phyloP scores from a whole-genome alignment of 2,329 filamentous ascomycete species.

The Fusarium keratoplasticum region DNA sequence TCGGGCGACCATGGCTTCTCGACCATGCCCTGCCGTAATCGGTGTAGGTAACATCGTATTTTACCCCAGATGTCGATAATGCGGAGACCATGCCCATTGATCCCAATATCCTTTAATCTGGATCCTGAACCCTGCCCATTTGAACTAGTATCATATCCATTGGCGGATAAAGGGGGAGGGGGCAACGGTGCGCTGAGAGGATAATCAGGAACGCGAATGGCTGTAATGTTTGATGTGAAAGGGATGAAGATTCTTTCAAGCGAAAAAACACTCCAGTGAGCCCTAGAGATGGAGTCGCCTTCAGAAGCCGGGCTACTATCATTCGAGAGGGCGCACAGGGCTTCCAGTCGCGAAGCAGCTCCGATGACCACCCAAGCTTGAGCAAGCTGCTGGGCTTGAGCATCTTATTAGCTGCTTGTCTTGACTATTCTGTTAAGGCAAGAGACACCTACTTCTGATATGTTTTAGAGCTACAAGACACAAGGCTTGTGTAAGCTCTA shows the following conservation, averaged over 20 bases:
- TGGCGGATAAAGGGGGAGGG: background rate
- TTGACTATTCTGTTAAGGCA: background rate
- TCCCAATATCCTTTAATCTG: background rate
- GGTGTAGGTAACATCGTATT: background rate
- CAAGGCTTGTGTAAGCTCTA: background rate
- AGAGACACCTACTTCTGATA: background rate
- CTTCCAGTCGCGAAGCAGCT: background rate
- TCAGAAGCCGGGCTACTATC: background rate
- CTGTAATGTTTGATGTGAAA: background rate
- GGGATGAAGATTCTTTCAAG: background rate
- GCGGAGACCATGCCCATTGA: background rate
- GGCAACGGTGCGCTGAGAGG: background rate
- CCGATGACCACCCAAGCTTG: constrained; percentile 1
- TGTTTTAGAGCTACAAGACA: background rate
- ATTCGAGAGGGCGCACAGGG: background rate
- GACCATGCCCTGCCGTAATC: background rate
- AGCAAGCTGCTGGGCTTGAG: background rate
- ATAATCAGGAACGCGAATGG: background rate
- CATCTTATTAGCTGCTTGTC: background rate
- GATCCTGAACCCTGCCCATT: no score
- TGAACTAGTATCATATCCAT: no score
- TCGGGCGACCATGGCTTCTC: background rate
- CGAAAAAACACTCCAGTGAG: constrained; percentile 1
- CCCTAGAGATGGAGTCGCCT: background rate
- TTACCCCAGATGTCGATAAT: background rate